Conservation (phyloP, 805 yeast genomes). For the Metschnikowia koreensis region DNA sequence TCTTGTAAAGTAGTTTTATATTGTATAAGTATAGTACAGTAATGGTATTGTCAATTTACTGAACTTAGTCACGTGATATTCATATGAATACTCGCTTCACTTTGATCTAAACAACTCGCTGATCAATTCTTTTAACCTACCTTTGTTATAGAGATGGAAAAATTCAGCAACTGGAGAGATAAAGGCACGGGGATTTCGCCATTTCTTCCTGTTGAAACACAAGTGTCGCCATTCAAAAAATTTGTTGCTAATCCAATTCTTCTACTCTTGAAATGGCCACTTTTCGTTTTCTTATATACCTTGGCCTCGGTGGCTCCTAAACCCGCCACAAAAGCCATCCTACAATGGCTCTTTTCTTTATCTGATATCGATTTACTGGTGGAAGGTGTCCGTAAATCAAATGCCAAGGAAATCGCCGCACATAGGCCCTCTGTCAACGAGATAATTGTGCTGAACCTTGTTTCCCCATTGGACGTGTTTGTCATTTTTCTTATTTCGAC, state of each 20-base stretch:
- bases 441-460: slow-evolving; percentile 53
- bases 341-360: slow-evolving; percentile 34
- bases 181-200: slow-evolving; percentile 94
- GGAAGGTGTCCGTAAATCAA: slow-evolving; percentile 52
- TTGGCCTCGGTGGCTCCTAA: slow-evolving; percentile 21
- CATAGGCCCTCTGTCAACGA: slow-evolving; percentile 45
- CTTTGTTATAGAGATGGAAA: slow-evolving; percentile 16
- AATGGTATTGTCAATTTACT: too few species aligned
- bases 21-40: neutral
- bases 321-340: slow-evolving; percentile 17
- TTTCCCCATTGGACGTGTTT: slow-evolving; percentile 57
- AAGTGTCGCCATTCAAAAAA: slow-evolving; percentile 16
- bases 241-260: slow-evolving; percentile 13
- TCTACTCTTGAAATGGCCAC: slow-evolving; percentile 30
- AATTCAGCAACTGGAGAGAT: slow-evolving; percentile 78
- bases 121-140: neutral
- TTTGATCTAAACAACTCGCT: too few species aligned
- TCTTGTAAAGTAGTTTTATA: neutral
- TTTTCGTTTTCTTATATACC: slow-evolving; percentile 18
- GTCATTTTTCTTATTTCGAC: slow-evolving; percentile 32
- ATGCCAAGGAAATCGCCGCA: slow-evolving; percentile 27
- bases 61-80: slow-evolving; percentile 2
- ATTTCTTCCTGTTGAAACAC: slow-evolving; percentile 57
- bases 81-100: too few species aligned
- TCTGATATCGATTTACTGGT: slow-evolving; percentile 37